A percentile compares a stretch with the other conserved stretches of the same genome.
Conservation (phyloP, 2,329 filamentous ascomycete species). For the Phaeophleospora eucalypticola region DNA sequence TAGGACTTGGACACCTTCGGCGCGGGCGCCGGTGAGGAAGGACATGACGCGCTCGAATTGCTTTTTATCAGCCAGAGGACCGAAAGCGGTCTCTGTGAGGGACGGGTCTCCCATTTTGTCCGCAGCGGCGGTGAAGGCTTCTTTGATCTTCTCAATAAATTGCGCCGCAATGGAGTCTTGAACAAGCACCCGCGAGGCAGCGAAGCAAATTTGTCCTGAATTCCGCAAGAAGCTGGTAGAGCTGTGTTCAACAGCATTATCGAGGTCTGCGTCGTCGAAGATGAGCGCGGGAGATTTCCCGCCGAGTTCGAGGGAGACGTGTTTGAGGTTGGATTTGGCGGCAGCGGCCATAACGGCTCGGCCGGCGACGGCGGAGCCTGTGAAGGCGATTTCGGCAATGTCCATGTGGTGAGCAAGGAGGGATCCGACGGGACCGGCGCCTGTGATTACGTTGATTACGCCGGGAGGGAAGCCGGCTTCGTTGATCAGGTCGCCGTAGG, state of each 20-base stretch:
- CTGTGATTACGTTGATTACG: conserved; percentile 39
- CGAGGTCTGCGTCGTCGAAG: conserved; percentile 44
- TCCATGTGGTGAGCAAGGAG: conserved; percentile 62
- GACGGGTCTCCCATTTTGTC: conserved; percentile 27
- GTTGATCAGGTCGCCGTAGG: conserved; percentile 42
- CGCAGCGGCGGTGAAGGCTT: conserved; percentile 25
- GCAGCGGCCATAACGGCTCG: conserved; percentile 36
- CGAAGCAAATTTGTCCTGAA: conserved; percentile 25
- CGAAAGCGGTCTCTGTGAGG: conserved; percentile 31
- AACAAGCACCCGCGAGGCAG: conserved; percentile 29
- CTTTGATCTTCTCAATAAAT: conserved; percentile 40
- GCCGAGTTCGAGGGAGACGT: conserved; percentile 47
- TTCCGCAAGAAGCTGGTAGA: conserved; percentile 11
- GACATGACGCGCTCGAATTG: conserved; percentile 39
- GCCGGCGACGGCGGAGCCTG: conserved; percentile 66
- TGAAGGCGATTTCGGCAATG: conserved; percentile 73
- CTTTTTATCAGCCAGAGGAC: conserved; percentile 50
- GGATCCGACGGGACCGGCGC: conserved; percentile 55
- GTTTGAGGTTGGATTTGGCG: conserved; percentile 40
- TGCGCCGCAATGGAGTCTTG: conserved; percentile 43
- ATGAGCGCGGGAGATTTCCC: conserved; percentile 46
- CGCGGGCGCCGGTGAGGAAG: conserved; percentile 25
- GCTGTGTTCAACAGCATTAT: conserved; percentile 23
- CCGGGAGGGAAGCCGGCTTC: conserved; percentile 43
- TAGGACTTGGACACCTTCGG: conserved; percentile 21